A percentile compares a stretch with the other conserved stretches of the same genome.
These are phyloP conservation scores for Eucalyptus urophylla DNA, from an alignment of 345 rosid species.

Conservation along the genomic window DNA sequence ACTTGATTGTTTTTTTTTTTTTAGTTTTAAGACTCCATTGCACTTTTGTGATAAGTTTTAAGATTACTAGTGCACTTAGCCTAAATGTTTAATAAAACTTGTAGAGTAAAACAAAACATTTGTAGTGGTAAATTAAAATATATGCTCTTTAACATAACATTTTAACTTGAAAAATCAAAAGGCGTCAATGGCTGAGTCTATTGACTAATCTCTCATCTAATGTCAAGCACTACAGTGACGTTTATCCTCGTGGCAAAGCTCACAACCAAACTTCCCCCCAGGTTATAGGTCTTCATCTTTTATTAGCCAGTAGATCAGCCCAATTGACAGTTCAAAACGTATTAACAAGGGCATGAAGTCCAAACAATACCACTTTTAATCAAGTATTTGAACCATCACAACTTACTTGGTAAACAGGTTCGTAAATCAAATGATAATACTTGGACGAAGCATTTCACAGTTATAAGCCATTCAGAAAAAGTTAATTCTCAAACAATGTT, in stretches of 20 bases:
- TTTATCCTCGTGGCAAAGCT: not conserved
- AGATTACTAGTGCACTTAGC: not conserved
- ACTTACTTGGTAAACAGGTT: not conserved
- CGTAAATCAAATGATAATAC: not conserved
- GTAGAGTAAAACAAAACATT: not conserved
- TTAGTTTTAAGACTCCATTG: rapidly evolving
- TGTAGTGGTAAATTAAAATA: not conserved
- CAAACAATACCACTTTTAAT: not conserved
- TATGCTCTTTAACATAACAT: not conserved
- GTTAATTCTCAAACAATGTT: not conserved
- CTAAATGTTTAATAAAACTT: not conserved
- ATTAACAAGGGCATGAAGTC: not conserved
- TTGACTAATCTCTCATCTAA: not conserved
- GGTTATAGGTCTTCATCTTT: not conserved
- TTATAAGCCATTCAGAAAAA: not conserved
- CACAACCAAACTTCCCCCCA: not conserved
- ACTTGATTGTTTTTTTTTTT: too few species aligned
- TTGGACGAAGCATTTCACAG: not conserved
- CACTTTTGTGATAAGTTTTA: not conserved
- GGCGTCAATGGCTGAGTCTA: not conserved
- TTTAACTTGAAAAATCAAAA: too few species aligned
- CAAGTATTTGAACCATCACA: not conserved
- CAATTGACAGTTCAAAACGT: not conserved
- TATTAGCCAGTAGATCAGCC: not conserved
- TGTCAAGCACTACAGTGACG: not conserved